Evolutionary conservation across 768 basidiomycete genomes (phyloP).

Genomic region (Hericium alpestre): DNA sequence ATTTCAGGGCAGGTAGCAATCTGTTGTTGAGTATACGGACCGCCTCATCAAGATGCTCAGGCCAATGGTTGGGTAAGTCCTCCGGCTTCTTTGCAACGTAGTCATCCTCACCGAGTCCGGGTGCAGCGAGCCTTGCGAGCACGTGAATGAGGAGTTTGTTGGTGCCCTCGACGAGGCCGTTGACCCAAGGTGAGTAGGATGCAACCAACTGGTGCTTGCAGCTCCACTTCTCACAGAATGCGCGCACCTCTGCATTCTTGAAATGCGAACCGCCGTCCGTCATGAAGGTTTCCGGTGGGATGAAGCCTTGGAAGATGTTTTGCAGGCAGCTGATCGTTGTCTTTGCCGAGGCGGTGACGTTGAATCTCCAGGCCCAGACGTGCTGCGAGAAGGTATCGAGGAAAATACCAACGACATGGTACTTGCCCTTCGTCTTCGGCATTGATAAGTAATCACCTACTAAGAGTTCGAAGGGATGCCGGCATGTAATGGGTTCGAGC

Average conservation of each 20-base stretch:
- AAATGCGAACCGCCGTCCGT: slow-evolving; percentile 28
- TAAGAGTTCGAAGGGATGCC: slow-evolving; percentile 16
- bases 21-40: too few species aligned
- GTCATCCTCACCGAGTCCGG: too few species aligned
- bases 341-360: slow-evolving; percentile 19
- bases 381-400: slow-evolving; percentile 18
- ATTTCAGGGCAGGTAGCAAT: too few species aligned
- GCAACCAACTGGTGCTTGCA: too few species aligned
- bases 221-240: slow-evolving; percentile 21
- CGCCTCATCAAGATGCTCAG: too few species aligned
- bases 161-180: slow-evolving; percentile 22
- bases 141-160: too few species aligned
- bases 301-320: slow-evolving; percentile 17
- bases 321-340: slow-evolving; percentile 15
- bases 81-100: too few species aligned
- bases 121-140: too few species aligned
- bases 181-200: slow-evolving; percentile 31
- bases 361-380: slow-evolving; percentile 20
- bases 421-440: slow-evolving; percentile 24
- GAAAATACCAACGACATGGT: slow-evolving; percentile 19
- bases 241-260: slow-evolving; percentile 21
- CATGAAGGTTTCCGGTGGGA: slow-evolving; percentile 24
- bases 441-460: slow-evolving; percentile 26
- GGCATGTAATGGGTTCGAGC: too few species aligned
- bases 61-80: too few species aligned